phyloP scores from a whole-genome alignment of 2,329 filamentous ascomycete species.

The Aspergillus tubingensis region DNA sequence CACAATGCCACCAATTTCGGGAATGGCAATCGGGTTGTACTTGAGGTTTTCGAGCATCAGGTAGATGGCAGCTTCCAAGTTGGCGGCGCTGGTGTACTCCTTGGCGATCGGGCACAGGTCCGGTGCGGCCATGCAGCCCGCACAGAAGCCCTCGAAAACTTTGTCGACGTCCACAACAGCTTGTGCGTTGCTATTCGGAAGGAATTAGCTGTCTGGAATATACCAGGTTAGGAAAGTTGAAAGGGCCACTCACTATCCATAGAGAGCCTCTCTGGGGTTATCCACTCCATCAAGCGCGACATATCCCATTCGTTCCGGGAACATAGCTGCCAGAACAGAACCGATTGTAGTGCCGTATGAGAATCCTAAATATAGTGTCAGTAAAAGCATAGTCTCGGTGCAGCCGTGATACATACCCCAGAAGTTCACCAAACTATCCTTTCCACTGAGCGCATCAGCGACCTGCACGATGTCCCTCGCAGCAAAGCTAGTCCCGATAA shows the following conservation, averaged over 20 bases:
- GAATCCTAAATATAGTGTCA: background rate
- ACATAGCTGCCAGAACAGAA: conserved; percentile 14
- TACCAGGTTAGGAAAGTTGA: background rate
- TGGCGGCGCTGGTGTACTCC: conserved; percentile 3
- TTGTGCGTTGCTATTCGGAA: conserved; percentile 10
- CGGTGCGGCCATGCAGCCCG: conserved; percentile 11
- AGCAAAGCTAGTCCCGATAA: conserved; percentile 15
- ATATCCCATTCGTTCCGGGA: conserved; percentile 14
- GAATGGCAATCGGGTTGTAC: conserved; percentile 9
- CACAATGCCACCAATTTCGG: background rate
- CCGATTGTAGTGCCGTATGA: conserved; percentile 16
- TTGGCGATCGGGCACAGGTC: conserved; percentile 9
- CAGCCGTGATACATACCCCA: conserved; percentile 7
- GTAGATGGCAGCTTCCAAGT: conserved; percentile 12
- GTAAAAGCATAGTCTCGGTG: background rate
- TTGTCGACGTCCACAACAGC: conserved; percentile 7
- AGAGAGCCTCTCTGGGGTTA: background rate
- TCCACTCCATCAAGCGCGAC: conserved; percentile 14
- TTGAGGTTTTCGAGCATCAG: conserved; percentile 10
- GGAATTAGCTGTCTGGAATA: no score
- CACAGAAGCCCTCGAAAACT: conserved; percentile 7
- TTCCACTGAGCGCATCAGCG: conserved; percentile 10
- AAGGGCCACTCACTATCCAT: background rate
- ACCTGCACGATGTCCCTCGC: conserved; percentile 14
- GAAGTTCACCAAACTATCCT: conserved; percentile 12